Evolutionary conservation across 2,329 filamentous ascomycete genomes (phyloP), one percentile per base, ranked within the genome.

Genomic region (Sordariomycetes sp.): DNA sequence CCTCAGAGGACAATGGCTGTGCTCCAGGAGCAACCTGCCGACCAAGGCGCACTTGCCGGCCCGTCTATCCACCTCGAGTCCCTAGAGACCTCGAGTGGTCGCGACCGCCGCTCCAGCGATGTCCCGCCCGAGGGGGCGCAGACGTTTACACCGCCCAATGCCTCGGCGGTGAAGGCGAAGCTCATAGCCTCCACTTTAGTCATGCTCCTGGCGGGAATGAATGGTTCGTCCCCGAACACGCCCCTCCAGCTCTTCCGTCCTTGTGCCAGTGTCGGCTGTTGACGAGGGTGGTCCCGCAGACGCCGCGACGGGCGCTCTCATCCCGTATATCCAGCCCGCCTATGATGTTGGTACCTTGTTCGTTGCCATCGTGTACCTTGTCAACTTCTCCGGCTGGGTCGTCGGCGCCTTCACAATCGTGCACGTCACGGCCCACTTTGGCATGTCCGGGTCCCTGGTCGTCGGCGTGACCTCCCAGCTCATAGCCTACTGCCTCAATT

Each of bases 341-440:
- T 95, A 92, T 65, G 62, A 76, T 59, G 89, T 94, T 58, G 85
- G 85, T 50, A 92, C 94, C 67, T 86, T 84, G 2, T 70, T 89
- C 10, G 87, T 94, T 2, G 92, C 89, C 1, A 74, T 92, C 42
- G 88, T 95, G 64, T 95, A 94, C 72, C 79, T 94, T 34, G 81
- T 85, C 52, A 88, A 88, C 63, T 88, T 89, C 0, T 62, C 85
- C 4, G 89, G 89, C 17, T 95, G 90, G 71, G 84, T 95, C 64
- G 68, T 78, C 13, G 85, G 86, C 1, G 89, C 89, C 1, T 79
- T 85, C 42, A 75, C 86, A 60, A 78, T 86, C n/a, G 85, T 90
- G 64, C 68, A 72, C 1, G 72, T 90, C 3, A 77, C 84, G 57
- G 70, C 72, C 6, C 78, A 77, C 22, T 69, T 90, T 2, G 88